These are phyloP conservation scores for Pleurotus pulmonarius DNA, from an alignment of 768 basidiomycete genomes.

Conservation along the genomic window DNA sequence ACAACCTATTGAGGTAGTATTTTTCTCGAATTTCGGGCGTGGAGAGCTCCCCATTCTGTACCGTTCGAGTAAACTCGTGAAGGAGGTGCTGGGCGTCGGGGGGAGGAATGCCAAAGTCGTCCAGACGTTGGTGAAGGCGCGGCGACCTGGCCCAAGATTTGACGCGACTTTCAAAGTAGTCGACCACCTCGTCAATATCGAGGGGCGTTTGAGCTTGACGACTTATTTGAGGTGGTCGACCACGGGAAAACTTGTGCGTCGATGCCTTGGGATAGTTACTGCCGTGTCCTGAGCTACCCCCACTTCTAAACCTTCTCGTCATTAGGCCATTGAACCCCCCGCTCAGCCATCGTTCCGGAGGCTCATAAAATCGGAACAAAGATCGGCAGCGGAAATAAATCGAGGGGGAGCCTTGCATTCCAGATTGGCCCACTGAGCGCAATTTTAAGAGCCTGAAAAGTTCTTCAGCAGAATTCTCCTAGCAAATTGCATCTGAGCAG, in stretches of 20 bases:
- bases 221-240: not conserved
- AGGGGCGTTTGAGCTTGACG: not conserved
- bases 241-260: slow-evolving; percentile 2
- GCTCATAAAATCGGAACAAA: slow-evolving; percentile 8
- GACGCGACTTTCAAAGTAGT: slow-evolving; percentile 34
- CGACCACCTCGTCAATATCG: slow-evolving; percentile 18
- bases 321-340: not conserved
- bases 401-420: slow-evolving; percentile 14
- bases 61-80: slow-evolving; percentile 32
- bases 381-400: slow-evolving; percentile 16
- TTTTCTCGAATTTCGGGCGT: slow-evolving; percentile 22
- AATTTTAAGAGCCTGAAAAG: too few species aligned
- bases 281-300: not conserved
- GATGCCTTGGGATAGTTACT: not conserved
- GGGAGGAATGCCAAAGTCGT: slow-evolving; percentile 44
- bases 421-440: not conserved
- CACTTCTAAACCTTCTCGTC: not conserved
- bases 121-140: slow-evolving; percentile 34
- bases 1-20: slow-evolving; percentile 42
- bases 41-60: slow-evolving; percentile 31
- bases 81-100: slow-evolving; percentile 38
- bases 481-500: too few species aligned
- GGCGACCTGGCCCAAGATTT: slow-evolving; percentile 31
- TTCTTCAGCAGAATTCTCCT: too few species aligned
- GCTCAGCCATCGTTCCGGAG: slow-evolving; percentile 12